Base-by-base conservation (phyloP, 371 early-diverging fungal species). In the Rhizopus microsporus region DNA sequence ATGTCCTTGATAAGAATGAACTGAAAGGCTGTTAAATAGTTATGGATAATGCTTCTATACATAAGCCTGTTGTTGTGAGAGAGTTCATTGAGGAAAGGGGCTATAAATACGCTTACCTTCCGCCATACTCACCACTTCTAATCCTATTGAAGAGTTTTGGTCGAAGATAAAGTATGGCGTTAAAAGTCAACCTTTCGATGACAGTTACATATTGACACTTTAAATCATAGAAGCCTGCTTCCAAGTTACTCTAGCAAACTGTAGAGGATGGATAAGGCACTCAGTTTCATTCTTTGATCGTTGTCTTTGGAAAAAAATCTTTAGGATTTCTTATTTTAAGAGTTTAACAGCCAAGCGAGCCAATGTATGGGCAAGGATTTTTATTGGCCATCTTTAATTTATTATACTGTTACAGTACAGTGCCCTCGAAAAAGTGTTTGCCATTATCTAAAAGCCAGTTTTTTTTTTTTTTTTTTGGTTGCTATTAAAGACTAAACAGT, bases 111-210 rank as follows among this genome's bases (percentile, higher is more conserved):
- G 53, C 42, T 42, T 52, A 52, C 53, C 53, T 52, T 52, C 40
- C 53, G 12, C 42, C 42, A 17, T 40, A 31, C 30, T 34, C 2
- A 29, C 34, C 34, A 49, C n/a, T 49, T 49, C n/a, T 58, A 58
- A 58, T 35, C 58, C 58, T 7, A 51, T 58, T 3, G 51, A 58
- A 34, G 58, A 58, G 33, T 58, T 29, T 43, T 58, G 58, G 51
- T 50, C 58, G 10, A 58, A 58, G 30, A 23, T 49, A 17, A 57
- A 49, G 32, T 1, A 6, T n/a, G 15, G 13, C 10, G 15, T 50
- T 32, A 49, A 39, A 49, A 48, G 59, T 47, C 13, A 15, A 15
- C 40, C 54, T 39, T 39, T 59, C 5, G 23, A 51, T 33, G 33
- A 10, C 34, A 15, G 17, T 33, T 3, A 35, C 15, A 32, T n/a